Evolutionary conservation across 2,329 filamentous ascomycete genomes (phyloP), one percentile per base, ranked within the genome.

Genomic region (Hymenoscyphus scutula): DNA sequence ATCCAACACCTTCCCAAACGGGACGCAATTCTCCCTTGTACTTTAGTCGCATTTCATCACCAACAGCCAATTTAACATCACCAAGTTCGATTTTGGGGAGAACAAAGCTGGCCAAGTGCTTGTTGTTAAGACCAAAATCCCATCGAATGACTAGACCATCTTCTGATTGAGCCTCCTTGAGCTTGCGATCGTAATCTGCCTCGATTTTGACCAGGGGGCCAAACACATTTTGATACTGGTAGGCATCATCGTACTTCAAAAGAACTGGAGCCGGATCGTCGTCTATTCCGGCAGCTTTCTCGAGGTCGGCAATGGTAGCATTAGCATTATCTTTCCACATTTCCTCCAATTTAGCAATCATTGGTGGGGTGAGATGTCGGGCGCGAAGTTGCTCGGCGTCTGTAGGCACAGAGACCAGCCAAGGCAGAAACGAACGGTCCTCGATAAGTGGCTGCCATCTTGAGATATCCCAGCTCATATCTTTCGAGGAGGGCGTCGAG

Each of bases 401-500:
- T 37, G 90, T 91, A 1, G 95, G 95, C 10, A 90, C 83, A 54
- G 88, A 86, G 7, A 99, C 94, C 27, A 99, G 90, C 95, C 95
- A 99, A 45, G 89, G 84, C 41, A 99, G 79, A 75, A 99, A 99
- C 17, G 92, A 95, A 57, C 95, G 91, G 74, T 99, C 95, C 76
- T 97, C 93, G 68, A 99, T 98, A 63, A 99, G 82, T 13, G 95
- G 95, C 75, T 98, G 93, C 95, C 95, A 99, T 74, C 93, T 88
- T 29, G 94, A 96, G 5, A 93, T 96, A 76, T 99, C 95, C 95
- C 95, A 99, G 76, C 95, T 99, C 93, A 99, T 98, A 73, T 99
- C 95, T 78, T 99, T 99, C 68, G 92, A 94, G 37, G 95, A 98
- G 1, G 93, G 90, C 79, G 91, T 94, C 30, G 95, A 89, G 37